Evolutionary conservation across 2,329 filamentous ascomycete species (phyloP), one percentile per base, ranked within the genome.

Genomic region (Capronia coronata): DNA sequence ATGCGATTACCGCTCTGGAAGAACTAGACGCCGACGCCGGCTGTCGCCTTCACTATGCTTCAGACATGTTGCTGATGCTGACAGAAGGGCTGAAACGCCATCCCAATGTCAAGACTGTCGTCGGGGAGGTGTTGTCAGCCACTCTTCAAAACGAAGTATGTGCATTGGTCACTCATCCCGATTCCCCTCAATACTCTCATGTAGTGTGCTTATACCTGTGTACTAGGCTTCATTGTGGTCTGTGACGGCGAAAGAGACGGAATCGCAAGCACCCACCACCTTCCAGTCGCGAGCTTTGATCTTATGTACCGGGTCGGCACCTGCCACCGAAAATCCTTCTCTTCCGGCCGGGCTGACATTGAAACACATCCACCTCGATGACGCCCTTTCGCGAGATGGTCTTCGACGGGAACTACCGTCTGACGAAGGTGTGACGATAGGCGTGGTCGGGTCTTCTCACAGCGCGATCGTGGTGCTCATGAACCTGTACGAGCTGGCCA

Each of bases 381-480:
- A 67, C 4, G 76, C 75, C 2, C 70, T 83, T 6, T 75, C 75
- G 18, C 79, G 79, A 2, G 72, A 73, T 1, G 59, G 68, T 2
- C 68, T 54, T 82, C 11, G 59, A 68, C 4, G 61, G 65, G 3
- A 57, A 63, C n/a, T 64, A 78, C 8, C 66, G 10, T 13, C 41
- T 25, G 60, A 69, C 19, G 54, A 56, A 11, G 57, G 65, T 5
- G 62, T 64, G 1, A 78, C 72, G 2, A 64, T 83, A 13, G 78
- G 71, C 10, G 77, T 83, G 8, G 69, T 83, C 8, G 80, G 80
- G 25, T 78, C 78, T 38, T 82, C 79, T 1, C 80, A 83, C 64
- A 80, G 76, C 37, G 80, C 80, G 10, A 77, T 83, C 41, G 70
- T 83, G 8, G 78, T 80, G 19, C 72, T 83, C 13, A 72, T 77